Evolutionary conservation across 2,329 filamentous ascomycete species (phyloP).

Genomic region (Ascochyta clinopodiicola): DNA sequence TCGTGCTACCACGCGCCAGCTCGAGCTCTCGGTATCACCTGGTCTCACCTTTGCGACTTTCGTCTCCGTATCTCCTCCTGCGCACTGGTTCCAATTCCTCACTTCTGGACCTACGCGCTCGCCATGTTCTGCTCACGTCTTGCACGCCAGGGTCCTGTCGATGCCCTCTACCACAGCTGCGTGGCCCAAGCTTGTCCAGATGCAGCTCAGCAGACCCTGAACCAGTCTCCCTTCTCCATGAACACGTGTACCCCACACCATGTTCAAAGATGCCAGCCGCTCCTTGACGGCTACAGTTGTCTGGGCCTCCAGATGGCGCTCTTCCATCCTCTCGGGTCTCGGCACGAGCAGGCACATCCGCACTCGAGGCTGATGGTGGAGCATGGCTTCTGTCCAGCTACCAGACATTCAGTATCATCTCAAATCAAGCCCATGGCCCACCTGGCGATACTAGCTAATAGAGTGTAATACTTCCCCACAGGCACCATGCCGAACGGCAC

Average conservation of each 20-base stretch:
- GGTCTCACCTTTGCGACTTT: background rate
- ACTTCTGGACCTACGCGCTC: no score
- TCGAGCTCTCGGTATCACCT: background rate
- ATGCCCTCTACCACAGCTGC: no score
- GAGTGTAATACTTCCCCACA: background rate
- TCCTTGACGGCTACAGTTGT: background rate
- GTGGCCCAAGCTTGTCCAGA: background rate
- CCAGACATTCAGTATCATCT: background rate
- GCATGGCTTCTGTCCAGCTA: background rate
- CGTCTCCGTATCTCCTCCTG: background rate
- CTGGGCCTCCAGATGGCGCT: background rate
- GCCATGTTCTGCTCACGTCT: no score
- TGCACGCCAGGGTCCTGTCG: no score
- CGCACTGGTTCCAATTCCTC: background rate
- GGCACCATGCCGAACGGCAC: constrained; percentile 6
- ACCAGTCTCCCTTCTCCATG: background rate
- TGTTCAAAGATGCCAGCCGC: background rate
- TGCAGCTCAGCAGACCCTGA: background rate
- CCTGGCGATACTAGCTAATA: background rate
- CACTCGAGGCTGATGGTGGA: background rate
- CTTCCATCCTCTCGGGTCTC: background rate
- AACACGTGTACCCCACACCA: constrained; percentile 6
- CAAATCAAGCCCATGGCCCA: background rate
- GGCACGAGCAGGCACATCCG: constrained; percentile 2
- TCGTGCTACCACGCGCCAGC: constrained; percentile 1